phyloP scores from a whole-genome alignment of 1,139 yeast genomes.

The Sugiyamaella xylanicola region DNA sequence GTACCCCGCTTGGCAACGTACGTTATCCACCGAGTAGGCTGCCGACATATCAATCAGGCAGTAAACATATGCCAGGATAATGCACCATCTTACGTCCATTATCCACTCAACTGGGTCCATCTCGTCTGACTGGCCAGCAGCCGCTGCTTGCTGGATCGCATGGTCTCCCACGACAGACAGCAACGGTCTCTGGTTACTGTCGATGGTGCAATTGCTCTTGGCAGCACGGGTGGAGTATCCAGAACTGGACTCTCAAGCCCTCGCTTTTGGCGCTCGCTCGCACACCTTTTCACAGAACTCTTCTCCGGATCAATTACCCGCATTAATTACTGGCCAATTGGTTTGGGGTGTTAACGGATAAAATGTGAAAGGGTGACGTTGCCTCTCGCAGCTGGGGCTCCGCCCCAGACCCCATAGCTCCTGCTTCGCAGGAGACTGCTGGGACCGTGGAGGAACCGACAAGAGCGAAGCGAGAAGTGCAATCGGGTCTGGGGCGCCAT shows the following conservation, averaged over 20 bases:
- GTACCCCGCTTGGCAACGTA: neutral
- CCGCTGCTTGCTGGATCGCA: neutral
- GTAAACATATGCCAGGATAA: neutral
- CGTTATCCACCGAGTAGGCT: neutral
- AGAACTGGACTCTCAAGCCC: neutral
- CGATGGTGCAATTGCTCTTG: neutral
- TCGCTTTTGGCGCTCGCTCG: neutral
- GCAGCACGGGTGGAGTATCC: neutral
- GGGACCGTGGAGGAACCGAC: too few relatives aligned
- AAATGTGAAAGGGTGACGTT: too few relatives aligned
- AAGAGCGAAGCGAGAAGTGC: too few relatives aligned
- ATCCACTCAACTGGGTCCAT: too few relatives aligned
- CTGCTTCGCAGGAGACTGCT: neutral
- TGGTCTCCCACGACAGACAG: neutral
- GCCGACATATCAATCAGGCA: neutral
- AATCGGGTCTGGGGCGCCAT: too few relatives aligned
- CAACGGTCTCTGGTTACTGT: neutral
- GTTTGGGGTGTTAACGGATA: neutral
- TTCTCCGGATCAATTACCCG: too few relatives aligned
- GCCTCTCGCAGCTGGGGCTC: neutral
- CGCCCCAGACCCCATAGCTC: neutral
- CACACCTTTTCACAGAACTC: too few relatives aligned
- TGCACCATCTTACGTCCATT: neutral
- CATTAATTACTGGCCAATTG: neutral
- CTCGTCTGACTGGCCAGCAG: too few relatives aligned